These are phyloP conservation scores for Cordyceps tenuipes DNA, from an alignment of 2,329 filamentous ascomycete genomes.

Conservation along the genomic window DNA sequence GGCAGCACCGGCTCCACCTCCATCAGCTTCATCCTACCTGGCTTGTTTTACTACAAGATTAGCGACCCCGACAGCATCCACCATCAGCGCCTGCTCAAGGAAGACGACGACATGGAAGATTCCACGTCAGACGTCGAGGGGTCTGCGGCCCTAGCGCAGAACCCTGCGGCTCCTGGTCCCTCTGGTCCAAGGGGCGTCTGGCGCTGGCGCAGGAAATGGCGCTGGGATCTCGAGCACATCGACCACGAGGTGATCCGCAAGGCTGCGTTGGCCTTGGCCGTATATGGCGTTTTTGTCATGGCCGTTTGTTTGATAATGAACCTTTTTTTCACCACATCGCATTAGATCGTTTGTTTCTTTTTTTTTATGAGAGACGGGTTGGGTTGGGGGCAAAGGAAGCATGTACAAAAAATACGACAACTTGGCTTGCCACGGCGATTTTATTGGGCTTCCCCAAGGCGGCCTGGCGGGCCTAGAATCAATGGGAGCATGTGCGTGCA, in stretches of 20 bases:
- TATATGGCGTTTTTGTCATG: conserved; percentile 88
- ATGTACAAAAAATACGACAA: conserved; percentile 1
- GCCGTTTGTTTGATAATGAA: conserved; percentile 79
- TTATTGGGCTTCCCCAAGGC: neutral
- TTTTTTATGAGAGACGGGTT: neutral
- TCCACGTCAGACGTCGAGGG: conserved; percentile 44
- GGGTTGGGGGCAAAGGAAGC: neutral
- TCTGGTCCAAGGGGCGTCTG: conserved; percentile 28
- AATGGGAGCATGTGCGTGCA: neutral
- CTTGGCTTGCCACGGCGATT: neutral
- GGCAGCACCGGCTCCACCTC: conserved; percentile 90
- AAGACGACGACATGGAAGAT: conserved; percentile 77
- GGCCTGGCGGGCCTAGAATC: too few relatives aligned
- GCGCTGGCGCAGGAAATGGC: conserved; percentile 49
- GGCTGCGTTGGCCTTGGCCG: conserved; percentile 63
- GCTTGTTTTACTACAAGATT: conserved; percentile 98
- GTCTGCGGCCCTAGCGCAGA: conserved; percentile 34
- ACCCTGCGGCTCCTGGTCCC: conserved; percentile 33
- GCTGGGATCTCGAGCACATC: conserved; percentile 55
- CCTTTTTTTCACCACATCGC: conserved; percentile 63
- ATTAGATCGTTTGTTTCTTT: conserved; percentile 31
- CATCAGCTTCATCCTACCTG: conserved; percentile 94
- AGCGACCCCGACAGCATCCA: conserved; percentile 79
- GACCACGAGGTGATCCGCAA: conserved; percentile 59
- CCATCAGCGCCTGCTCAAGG: conserved; percentile 81